These are phyloP conservation scores for Lactuca saligna DNA, from an alignment of 129 eudicot genomes.

Conservation along the genomic window DNA sequence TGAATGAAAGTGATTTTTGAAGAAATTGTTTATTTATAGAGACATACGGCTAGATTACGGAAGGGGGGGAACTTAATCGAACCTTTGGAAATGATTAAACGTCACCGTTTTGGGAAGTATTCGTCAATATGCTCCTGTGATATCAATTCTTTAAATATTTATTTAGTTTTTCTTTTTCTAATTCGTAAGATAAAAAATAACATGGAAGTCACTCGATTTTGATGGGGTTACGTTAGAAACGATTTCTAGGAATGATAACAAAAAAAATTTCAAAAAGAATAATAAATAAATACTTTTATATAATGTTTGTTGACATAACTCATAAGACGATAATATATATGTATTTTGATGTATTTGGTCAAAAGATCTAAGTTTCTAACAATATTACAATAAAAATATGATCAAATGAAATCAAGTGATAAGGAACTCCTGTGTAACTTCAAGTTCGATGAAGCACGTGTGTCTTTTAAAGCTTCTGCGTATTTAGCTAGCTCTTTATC, in stretches of 20 bases:
- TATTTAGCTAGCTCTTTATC: conserved; percentile 55
- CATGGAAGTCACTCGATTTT: neutral
- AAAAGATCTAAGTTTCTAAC: neutral
- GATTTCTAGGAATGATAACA: neutral
- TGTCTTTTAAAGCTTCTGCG: conserved; percentile 55
- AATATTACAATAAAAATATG: neutral
- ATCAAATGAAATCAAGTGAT: conserved; percentile 43
- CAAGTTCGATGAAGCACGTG: conserved; percentile 21
- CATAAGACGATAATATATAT: neutral
- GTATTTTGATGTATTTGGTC: neutral
- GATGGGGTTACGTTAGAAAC: neutral
- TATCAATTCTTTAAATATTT: no score
- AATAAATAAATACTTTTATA: no score
- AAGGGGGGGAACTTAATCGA: neutral
- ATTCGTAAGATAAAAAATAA: no score
- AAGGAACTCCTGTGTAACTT: conserved; percentile 50
- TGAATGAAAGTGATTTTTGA: neutral
- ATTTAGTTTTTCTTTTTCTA: no score
- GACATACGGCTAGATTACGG: neutral
- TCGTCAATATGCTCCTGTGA: neutral
- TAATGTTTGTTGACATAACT: neutral
- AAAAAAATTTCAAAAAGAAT: neutral
- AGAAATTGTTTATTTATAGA: neutral
- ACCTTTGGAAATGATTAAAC: neutral
- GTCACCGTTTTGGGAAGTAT: neutral